These are phyloP conservation scores for Pythium oligandrum DNA, from an alignment of 352 stramenopile genomes.

Conservation along the genomic window DNA sequence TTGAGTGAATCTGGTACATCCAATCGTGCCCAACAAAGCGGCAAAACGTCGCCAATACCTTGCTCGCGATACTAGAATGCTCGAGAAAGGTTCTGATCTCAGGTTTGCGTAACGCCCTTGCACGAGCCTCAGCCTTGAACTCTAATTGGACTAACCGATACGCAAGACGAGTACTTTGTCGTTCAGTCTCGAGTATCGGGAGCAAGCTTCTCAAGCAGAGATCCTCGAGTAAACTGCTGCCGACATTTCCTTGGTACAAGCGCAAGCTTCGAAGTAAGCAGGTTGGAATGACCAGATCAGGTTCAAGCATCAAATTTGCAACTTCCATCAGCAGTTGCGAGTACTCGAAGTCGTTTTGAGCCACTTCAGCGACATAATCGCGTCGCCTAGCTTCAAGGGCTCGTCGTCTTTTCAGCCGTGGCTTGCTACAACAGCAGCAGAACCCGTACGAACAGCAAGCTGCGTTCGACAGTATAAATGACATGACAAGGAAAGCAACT, in stretches of 20 bases:
- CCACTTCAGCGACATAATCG: conserved; percentile 39
- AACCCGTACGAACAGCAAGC: conserved; percentile 42
- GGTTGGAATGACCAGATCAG: conserved; percentile 27
- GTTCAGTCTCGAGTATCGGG: conserved; percentile 43
- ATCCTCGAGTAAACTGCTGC: conserved; percentile 12
- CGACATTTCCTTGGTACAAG: not conserved
- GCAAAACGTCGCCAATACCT: conserved; percentile 28
- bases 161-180: conserved; percentile 40
- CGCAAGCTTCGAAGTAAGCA: conserved; percentile 19
- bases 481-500: conserved; percentile 20
- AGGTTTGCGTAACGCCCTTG: not conserved
- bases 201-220: conserved; percentile 37
- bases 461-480: conserved; percentile 44
- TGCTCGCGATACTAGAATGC: conserved; percentile 14
- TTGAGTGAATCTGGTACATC: conserved; percentile 12
- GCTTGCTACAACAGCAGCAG: conserved; percentile 52
- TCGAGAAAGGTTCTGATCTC: not conserved
- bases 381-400: conserved; percentile 34
- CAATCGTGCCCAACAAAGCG: conserved; percentile 27
- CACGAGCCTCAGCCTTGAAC: conserved; percentile 7
- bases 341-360: conserved; percentile 73
- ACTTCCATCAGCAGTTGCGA: conserved; percentile 50
- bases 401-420: conserved; percentile 28
- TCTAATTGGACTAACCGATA: conserved; percentile 40
- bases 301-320: conserved; percentile 36